phyloP scores from a whole-genome alignment of 2,329 filamentous ascomycete genomes.

The Cytospora mali region DNA sequence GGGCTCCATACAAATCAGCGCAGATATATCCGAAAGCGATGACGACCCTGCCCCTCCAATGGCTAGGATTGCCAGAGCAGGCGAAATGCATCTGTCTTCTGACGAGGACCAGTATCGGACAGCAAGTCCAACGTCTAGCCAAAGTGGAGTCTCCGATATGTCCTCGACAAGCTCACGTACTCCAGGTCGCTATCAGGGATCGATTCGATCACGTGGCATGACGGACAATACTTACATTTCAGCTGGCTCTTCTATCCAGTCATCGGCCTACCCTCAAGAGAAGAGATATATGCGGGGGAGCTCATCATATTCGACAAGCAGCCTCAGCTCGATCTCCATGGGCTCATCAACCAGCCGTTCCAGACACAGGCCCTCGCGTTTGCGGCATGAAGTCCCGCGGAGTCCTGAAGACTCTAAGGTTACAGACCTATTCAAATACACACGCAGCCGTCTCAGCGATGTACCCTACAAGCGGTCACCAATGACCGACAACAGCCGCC shows the following conservation, averaged over 20 bases:
- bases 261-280: conserved; percentile 35
- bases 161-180: conserved; percentile 59
- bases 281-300: conserved; percentile 26
- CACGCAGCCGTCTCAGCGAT: conserved; percentile 77
- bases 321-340: conserved; percentile 52
- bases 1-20: conserved; percentile 58
- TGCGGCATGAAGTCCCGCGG: conserved; percentile 78
- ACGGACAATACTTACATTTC: conserved; percentile 72
- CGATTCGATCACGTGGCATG: conserved; percentile 55
- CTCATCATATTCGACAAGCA: conserved; percentile 61
- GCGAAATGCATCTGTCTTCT: conserved; percentile 62
- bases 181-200: conserved; percentile 52
- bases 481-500: conserved; percentile 55
- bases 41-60: conserved; percentile 76
- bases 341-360: conserved; percentile 49
- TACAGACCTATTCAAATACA: conserved; percentile 84
- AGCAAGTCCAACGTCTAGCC: conserved; percentile 67
- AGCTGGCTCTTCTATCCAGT: conserved; percentile 60
- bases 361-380: conserved; percentile 62
- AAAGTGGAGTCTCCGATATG: conserved; percentile 62
- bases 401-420: conserved; percentile 75
- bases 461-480: conserved; percentile 77
- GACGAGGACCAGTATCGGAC: conserved; percentile 64
- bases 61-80: conserved; percentile 73
- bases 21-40: conserved; percentile 71